These are phyloP conservation scores for Colletotrichum sansevieriae DNA, from an alignment of 2,329 filamentous ascomycete species.

Conservation along the genomic window DNA sequence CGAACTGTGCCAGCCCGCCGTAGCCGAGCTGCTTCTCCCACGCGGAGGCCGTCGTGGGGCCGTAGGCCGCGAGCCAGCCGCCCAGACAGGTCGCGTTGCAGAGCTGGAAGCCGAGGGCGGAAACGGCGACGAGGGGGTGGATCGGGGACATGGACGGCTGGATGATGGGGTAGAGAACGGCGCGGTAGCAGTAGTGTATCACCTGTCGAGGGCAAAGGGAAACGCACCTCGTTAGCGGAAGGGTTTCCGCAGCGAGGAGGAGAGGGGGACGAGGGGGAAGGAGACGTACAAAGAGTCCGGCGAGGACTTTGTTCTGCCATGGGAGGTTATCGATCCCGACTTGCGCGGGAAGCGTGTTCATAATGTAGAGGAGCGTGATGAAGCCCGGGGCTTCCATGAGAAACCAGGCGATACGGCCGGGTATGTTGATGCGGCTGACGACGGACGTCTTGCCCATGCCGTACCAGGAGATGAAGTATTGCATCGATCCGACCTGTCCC, in stretches of 20 bases:
- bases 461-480: slow-evolving; percentile 86
- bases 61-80: slow-evolving; percentile 86
- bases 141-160: slow-evolving; percentile 95
- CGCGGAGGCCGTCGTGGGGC: slow-evolving; percentile 69
- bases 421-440: slow-evolving; percentile 82
- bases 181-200: slow-evolving; percentile 92
- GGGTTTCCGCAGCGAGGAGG: background rate
- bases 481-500: slow-evolving; percentile 74
- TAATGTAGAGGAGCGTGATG: slow-evolving; percentile 82
- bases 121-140: slow-evolving; percentile 74
- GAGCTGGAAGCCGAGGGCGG: slow-evolving; percentile 81
- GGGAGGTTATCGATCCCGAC: slow-evolving; percentile 72
- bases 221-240: background rate
- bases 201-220: slow-evolving; percentile 57
- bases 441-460: slow-evolving; percentile 93
- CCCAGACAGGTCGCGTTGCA: slow-evolving; percentile 83
- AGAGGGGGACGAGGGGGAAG: background rate
- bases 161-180: slow-evolving; percentile 83
- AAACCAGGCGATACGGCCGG: slow-evolving; percentile 88
- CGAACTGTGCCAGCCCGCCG: slow-evolving; percentile 60
- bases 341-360: slow-evolving; percentile 74
- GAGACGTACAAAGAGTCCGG: slow-evolving; percentile 70
- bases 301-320: slow-evolving; percentile 83
- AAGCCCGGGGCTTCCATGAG: slow-evolving; percentile 89
- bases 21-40: slow-evolving; percentile 59